These are phyloP conservation scores for Sclerotinia glacialis DNA, from an alignment of 2,329 filamentous ascomycete genomes.

Conservation along the genomic window DNA sequence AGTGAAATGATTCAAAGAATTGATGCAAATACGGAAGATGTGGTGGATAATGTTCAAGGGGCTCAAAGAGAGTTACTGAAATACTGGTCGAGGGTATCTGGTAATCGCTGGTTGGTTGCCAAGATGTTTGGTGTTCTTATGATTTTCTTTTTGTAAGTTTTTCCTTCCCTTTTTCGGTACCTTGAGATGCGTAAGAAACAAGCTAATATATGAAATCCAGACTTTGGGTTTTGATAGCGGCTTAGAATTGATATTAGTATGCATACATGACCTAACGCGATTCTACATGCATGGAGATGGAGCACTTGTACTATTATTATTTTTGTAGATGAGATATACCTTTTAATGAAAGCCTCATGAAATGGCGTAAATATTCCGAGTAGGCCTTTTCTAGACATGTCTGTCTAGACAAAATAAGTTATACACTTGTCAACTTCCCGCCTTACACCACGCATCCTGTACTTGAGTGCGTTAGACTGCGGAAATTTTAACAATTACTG, in stretches of 20 bases:
- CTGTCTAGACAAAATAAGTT: no score
- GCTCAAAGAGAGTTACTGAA: slow-evolving; percentile 93
- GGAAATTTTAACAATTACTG: not conserved
- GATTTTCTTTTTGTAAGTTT: slow-evolving; percentile 80
- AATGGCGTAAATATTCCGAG: not conserved
- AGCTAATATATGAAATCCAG: slow-evolving; percentile 24
- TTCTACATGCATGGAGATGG: not conserved
- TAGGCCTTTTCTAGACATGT: no score
- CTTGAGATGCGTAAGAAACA: not conserved
- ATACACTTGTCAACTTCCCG: no score
- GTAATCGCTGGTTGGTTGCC: slow-evolving; percentile 92
- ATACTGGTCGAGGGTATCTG: slow-evolving; percentile 91
- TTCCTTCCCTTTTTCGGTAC: not conserved
- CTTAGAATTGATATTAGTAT: slow-evolving; percentile 3
- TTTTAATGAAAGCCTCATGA: slow-evolving; percentile 14
- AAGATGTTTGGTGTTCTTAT: slow-evolving; percentile 88
- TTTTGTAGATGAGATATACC: slow-evolving; percentile 11
- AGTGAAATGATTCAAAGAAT: slow-evolving; percentile 97
- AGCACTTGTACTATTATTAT: slow-evolving; percentile 5
- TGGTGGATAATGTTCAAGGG: slow-evolving; percentile 97
- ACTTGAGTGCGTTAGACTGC: no score
- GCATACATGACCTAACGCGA: slow-evolving; percentile 4
- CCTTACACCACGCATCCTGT: no score
- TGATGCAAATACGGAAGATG: slow-evolving; percentile 95
- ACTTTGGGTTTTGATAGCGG: slow-evolving; percentile 36